Percentiles rank a stretch among this genome's conserved stretches.
These are phyloP conservation scores for Aspergillus phoenicis DNA, from an alignment of 2,329 filamentous ascomycete genomes.

Conservation along the genomic window DNA sequence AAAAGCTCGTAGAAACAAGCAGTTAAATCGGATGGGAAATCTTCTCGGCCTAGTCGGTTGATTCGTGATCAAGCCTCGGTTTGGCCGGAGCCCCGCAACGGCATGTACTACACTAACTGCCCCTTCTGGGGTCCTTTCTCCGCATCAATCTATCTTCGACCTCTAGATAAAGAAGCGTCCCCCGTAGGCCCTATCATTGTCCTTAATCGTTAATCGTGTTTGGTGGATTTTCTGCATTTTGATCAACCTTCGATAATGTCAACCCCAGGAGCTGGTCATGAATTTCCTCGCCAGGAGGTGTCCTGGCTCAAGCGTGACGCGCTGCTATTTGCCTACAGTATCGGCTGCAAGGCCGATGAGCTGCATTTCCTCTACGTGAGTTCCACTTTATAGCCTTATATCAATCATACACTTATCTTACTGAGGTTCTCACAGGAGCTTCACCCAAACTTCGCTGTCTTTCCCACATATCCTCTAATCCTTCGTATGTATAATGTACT, in stretches of 20 bases:
- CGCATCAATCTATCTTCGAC: background rate
- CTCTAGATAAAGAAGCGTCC: background rate
- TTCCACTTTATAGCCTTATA: background rate
- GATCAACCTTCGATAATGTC: slow-evolving; percentile 39
- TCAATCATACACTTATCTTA: background rate
- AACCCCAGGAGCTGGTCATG: slow-evolving; percentile 67
- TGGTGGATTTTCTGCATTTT: background rate
- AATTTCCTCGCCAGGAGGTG: slow-evolving; percentile 75
- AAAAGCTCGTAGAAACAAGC: too few relatives aligned
- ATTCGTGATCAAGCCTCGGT: slow-evolving; percentile 16
- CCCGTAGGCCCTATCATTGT: background rate
- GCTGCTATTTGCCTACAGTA: slow-evolving; percentile 86
- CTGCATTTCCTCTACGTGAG: slow-evolving; percentile 88
- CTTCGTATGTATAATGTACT: slow-evolving; percentile 60
- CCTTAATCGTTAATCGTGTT: background rate
- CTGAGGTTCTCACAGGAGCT: slow-evolving; percentile 64
- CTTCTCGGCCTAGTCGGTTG: background rate
- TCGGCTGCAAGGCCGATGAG: slow-evolving; percentile 82
- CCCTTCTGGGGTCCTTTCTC: background rate
- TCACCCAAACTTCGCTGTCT: slow-evolving; percentile 81
- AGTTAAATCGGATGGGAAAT: too few relatives aligned
- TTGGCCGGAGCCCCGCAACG: slow-evolving; percentile 19
- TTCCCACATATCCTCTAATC: slow-evolving; percentile 84
- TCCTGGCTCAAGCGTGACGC: slow-evolving; percentile 87
- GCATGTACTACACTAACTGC: background rate